Evolutionary conservation across 2,329 filamentous ascomycete species (phyloP).

Genomic region (Peltaster fructicola): DNA sequence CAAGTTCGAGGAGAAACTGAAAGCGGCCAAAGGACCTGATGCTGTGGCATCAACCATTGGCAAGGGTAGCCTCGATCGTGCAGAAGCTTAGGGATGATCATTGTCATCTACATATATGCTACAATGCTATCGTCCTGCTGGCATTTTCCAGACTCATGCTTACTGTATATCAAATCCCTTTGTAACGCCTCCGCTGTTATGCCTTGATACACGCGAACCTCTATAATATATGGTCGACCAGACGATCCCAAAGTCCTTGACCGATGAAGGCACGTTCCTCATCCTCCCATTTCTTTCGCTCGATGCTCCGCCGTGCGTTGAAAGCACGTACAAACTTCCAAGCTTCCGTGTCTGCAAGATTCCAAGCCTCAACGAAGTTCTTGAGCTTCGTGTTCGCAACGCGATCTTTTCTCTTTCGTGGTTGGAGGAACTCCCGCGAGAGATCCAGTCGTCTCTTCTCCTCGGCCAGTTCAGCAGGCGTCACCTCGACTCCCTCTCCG

Average conservation of each 20-base stretch:
- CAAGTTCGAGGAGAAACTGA: conserved; percentile 78
- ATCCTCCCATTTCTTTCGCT: conserved; percentile 51
- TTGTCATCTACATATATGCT: too few species aligned
- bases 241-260: too few species aligned
- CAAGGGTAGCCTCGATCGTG: conserved; percentile 36
- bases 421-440: conserved; percentile 20
- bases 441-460: conserved; percentile 40
- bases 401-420: not conserved
- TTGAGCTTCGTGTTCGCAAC: conserved; percentile 5
- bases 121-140: too few species aligned
- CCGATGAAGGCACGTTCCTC: conserved; percentile 48
- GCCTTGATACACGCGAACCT: too few species aligned
- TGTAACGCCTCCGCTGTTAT: too few species aligned
- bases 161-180: too few species aligned
- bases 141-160: too few species aligned
- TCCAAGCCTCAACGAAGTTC: conserved; percentile 29
- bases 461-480: conserved; percentile 33
- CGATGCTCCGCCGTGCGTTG: conserved; percentile 42
- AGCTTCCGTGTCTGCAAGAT: conserved; percentile 55
- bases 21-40: conserved; percentile 37
- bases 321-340: conserved; percentile 61
- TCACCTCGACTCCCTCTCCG: conserved; percentile 34
- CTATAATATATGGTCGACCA: too few species aligned
- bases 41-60: conserved; percentile 32
- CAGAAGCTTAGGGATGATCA: conserved; percentile 6